Base-by-base conservation (phyloP, 2,329 filamentous ascomycete species). In the Tolypocladium guangdongense region DNA sequence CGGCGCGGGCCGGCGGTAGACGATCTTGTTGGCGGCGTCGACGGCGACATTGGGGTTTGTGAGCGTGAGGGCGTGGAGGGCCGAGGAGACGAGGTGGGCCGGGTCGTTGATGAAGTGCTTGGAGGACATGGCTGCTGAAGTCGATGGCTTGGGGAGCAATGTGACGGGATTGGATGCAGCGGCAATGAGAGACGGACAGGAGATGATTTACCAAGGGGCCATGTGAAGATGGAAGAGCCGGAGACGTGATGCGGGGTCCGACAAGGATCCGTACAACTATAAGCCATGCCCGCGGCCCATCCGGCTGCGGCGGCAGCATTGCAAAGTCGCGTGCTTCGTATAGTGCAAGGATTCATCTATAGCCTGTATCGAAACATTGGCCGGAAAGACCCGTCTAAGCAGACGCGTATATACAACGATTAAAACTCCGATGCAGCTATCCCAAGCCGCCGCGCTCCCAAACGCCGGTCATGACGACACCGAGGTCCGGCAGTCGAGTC, bases 31-130 rank as follows among this genome's bases (percentile, higher is more conserved):
- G 51, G 82, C 75, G 33, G 73, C 69, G 67, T 96, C 90, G 60
- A 93, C 80, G 51, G 87, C 86, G 27, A 95, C 75, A 37, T 86
- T 86, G 10, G 92, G 92, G 69, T 96, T 96, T 50, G 87, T 90
- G 57, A 88, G 74, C 24, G 90, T 92, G 36, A 93, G 77, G 57
- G 86, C 83, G 62, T 83, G 79, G 22, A 96, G 82, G 46, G 91
- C 88, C 43, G 83, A 77, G 65, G 82, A 78, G 67, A 96, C 89
- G 51, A 96, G 82, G 64, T 87, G 79, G 52, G 83, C 82, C 43
- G 90, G 83, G 67, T 95, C 87, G 68, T 90, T 84, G 75, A 96
- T 83, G 76, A 96, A 96, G 74, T 96, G 91, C 75, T 93, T 95
- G 56, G 76, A 66, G 35, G 81, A 81, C 72, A 74, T 74, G 59